These are phyloP conservation scores for Chloroidium sp. DNA, from an alignment of 163 green algal species.

Conservation along the genomic window DNA sequence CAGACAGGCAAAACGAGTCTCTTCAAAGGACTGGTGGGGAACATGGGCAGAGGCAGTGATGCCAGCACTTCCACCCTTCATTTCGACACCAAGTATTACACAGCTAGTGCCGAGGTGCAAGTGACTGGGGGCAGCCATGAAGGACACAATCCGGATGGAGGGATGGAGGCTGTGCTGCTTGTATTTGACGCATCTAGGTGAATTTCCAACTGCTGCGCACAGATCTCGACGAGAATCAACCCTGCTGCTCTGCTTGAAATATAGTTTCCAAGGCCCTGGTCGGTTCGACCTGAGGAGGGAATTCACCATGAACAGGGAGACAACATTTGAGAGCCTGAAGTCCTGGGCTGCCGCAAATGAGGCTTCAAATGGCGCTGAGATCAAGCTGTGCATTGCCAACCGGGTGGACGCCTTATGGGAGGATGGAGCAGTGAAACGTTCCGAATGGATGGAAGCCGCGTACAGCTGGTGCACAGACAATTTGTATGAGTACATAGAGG, in stretches of 20 bases:
- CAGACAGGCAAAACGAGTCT: background rate
- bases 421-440: background rate
- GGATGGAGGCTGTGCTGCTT: slow-evolving; percentile 37
- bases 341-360: slow-evolving; percentile 12
- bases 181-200: slow-evolving; percentile 25
- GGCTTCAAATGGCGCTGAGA: slow-evolving; percentile 12
- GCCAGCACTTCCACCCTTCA: background rate
- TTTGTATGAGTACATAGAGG: background rate
- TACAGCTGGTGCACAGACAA: background rate
- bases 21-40: background rate
- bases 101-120: background rate
- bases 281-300: background rate
- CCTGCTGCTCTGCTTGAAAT: background rate
- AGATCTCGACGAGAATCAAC: background rate
- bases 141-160: background rate
- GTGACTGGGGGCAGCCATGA: background rate
- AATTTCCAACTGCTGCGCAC: background rate
- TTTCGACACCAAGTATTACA: background rate
- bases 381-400: slow-evolving; percentile 34
- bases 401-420: slow-evolving; percentile 7
- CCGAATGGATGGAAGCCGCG: background rate
- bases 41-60: background rate
- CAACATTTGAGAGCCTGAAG: slow-evolving; percentile 9
- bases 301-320: background rate
- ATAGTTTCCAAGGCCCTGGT: background rate